Conservation (phyloP, 192 early-diverging fungal genomes). For the Backusella mclennaniae region DNA sequence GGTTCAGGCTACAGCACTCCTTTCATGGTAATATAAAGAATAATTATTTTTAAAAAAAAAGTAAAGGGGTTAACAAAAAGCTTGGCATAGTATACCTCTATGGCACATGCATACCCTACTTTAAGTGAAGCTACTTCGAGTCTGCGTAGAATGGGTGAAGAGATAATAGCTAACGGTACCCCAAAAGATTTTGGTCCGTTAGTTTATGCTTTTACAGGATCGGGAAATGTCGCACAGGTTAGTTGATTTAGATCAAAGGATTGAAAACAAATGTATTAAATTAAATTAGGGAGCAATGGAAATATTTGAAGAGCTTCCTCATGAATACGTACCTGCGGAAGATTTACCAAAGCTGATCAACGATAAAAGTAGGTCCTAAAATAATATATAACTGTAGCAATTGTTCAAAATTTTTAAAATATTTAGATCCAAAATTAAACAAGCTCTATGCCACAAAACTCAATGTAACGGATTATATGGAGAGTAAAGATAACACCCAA, state of each 20-base stretch:
- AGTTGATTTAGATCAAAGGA: not conserved
- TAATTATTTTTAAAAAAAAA: not conserved
- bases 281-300: conserved; percentile 73
- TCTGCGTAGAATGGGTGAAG: conserved; percentile 66
- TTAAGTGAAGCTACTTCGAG: conserved; percentile 60
- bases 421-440: conserved; percentile 58
- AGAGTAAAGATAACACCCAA: conserved; percentile 64
- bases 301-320: conserved; percentile 89
- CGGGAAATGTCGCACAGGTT: conserved; percentile 85
- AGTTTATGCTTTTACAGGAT: conserved; percentile 88
- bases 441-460: conserved; percentile 85
- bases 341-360: conserved; percentile 58
- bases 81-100: conserved; percentile 54
- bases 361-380: conserved; percentile 52
- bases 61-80: not conserved
- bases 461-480: conserved; percentile 76
- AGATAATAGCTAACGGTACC: conserved; percentile 84
- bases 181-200: conserved; percentile 88
- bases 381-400: not conserved
- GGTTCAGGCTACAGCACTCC: conserved; percentile 92
- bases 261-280: conserved; percentile 2
- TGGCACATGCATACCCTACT: conserved; percentile 73
- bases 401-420: not conserved
- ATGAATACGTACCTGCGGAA: conserved; percentile 80
- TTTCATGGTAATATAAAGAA: conserved; percentile 64